Evolutionary conservation across 371 early-diverging fungal genomes (phyloP).

Genomic region (Chytridium lagenaria): DNA sequence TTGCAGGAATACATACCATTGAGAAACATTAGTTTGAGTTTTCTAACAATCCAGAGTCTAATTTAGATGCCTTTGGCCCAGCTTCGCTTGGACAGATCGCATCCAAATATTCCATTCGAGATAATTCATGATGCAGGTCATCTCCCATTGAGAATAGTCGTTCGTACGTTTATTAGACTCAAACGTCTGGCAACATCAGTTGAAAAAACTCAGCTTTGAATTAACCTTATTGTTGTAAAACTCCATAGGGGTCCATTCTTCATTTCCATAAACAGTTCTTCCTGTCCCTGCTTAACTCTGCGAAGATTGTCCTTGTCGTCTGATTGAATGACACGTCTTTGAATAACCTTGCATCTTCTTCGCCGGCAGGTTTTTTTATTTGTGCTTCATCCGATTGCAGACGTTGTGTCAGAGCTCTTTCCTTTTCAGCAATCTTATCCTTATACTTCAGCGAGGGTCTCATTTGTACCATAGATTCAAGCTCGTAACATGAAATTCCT

Average conservation of each 20-base stretch:
- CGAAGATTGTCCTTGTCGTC: constrained; percentile 46
- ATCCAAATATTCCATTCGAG: constrained; percentile 32
- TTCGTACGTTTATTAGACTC: constrained; percentile 25
- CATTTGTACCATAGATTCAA: constrained; percentile 76
- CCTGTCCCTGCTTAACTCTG: constrained; percentile 50
- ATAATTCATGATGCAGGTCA: constrained; percentile 19
- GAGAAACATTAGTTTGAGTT: constrained; percentile 35
- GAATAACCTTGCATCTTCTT: constrained; percentile 19
- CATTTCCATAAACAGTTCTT: constrained; percentile 70
- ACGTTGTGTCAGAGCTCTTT: constrained; percentile 68
- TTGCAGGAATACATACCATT: constrained; percentile 37
- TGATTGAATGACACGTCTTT: constrained; percentile 18
- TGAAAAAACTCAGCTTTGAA: background rate
- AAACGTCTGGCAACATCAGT: background rate
- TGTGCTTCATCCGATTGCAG: constrained; percentile 45
- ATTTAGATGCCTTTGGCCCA: constrained; percentile 12
- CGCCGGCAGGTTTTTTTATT: constrained; percentile 47
- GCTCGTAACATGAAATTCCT: constrained; percentile 81
- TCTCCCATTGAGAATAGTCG: constrained; percentile 40
- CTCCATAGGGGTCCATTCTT: constrained; percentile 74
- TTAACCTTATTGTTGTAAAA: constrained; percentile 69
- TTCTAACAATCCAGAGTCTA: constrained; percentile 10
- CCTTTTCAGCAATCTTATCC: constrained; percentile 87
- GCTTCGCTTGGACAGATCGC: constrained; percentile 25
- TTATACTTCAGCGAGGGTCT: constrained; percentile 85